phyloP scores from a whole-genome alignment of 2,329 filamentous ascomycete genomes.

The Pestalotiopsis fici region DNA sequence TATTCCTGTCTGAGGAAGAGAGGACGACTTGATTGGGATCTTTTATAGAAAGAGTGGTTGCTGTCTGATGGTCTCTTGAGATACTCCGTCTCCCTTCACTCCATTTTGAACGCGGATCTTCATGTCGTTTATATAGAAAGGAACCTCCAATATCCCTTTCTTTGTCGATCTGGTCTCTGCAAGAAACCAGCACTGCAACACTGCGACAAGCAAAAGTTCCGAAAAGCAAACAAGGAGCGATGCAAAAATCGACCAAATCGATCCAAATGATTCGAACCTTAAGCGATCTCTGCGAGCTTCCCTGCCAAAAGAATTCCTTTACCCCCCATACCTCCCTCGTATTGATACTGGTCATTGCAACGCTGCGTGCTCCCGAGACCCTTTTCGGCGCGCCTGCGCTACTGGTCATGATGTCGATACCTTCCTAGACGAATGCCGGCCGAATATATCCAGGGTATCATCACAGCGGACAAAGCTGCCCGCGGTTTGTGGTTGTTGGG shows the following conservation, averaged over 20 bases:
- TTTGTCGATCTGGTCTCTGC: neutral
- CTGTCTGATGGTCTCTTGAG: neutral
- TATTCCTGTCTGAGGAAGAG: neutral
- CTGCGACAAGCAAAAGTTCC: neutral
- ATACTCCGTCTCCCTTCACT: neutral
- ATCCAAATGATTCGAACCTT: neutral
- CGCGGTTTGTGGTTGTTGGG: neutral
- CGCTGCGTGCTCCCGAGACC: slow-evolving; percentile 1
- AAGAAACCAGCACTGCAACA: neutral
- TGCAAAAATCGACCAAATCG: neutral
- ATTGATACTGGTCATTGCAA: neutral
- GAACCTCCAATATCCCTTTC: neutral
- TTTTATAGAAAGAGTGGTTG: neutral
- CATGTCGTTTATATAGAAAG: neutral
- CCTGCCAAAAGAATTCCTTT: neutral
- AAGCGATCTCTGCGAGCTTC: neutral
- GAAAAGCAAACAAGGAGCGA: neutral
- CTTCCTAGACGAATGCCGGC: neutral
- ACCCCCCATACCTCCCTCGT: neutral
- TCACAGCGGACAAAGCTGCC: neutral
- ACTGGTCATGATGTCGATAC: neutral
- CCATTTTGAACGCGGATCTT: neutral
- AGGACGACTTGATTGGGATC: neutral
- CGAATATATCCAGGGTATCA: slow-evolving; percentile 1
- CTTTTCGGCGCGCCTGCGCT: neutral